Evolutionary conservation across 2,329 filamentous ascomycete genomes (phyloP), one percentile per base, ranked within the genome.

Genomic region (Kalmusia sp.): DNA sequence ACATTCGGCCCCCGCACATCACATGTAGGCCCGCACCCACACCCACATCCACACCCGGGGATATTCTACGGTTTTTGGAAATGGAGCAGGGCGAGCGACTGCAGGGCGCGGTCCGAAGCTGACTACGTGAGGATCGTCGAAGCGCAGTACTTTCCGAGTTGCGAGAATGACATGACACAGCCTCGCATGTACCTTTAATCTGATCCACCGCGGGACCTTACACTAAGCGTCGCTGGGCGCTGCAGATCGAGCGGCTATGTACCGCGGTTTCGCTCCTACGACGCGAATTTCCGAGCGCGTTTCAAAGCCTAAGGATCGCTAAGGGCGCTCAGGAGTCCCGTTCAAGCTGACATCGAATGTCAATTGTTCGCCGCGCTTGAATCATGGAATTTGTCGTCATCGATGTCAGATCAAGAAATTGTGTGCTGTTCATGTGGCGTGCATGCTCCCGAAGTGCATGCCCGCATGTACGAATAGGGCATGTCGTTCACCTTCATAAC

Each of bases 231-330:
- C 25, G 37, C 41, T 45, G 24, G 41, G 41, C 28, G 28, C 28
- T 28, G 41, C 28, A 45, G 41, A 45, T 45, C 28, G 39, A 22
- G 41, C 41, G 41, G 41, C 28, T 34, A 34, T 43, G 39, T 30
- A 30, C 15, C 39, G 25, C 27, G 15, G 15, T 43, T 41, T 30
- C 17, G 31, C 30, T 22, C 31, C 21, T 22, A 46, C n/a, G n/a
- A 14, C 5, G 27, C 30, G 19, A 24, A 9, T 11, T 28, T 28
- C 31, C 43, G 31, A 37, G 43, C 33, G 21, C n/a, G 35, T 50
- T 50, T 35, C 48, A 43, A 27, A 28, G 21, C 21, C 30, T 25
- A 38, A 41, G 6, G 22, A n/a, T 24, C 21, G 31, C 34, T 6
- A 11, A 14, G 4, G 9, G 21, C 15, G 15, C 40, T 19, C 19